A percentile compares a stretch with the other conserved stretches of the same genome.
These are phyloP conservation scores for Vitis amurensis DNA, from an alignment of 164 flowering plant species.

Conservation along the genomic window DNA sequence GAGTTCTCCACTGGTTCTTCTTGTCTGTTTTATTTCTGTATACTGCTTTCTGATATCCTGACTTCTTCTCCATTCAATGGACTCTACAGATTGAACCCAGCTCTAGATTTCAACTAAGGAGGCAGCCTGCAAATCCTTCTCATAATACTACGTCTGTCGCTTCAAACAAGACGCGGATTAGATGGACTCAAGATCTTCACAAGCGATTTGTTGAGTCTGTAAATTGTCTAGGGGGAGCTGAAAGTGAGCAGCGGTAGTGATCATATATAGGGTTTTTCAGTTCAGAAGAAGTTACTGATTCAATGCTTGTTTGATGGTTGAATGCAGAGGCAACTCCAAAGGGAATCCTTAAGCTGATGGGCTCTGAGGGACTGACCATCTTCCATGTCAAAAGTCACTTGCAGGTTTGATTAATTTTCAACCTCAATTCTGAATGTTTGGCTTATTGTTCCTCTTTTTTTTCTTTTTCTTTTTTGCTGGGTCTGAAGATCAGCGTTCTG, in stretches of 20 bases:
- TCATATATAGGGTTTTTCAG: neutral
- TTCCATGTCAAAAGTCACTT: constrained; percentile 73
- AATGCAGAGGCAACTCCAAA: constrained; percentile 69
- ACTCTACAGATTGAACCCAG: too few relatives aligned
- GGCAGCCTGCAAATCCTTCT: neutral
- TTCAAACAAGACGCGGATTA: constrained; percentile 49
- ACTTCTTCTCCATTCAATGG: too few relatives aligned
- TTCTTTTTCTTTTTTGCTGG: too few relatives aligned
- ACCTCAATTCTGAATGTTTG: neutral
- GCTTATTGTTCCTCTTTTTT: neutral
- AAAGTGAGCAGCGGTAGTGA: constrained; percentile 37
- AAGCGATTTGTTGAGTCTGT: constrained; percentile 61
- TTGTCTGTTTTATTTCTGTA: too few relatives aligned
- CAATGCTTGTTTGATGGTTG: constrained; percentile 5
- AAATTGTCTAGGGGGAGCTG: constrained; percentile 62
- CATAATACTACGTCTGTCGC: neutral
- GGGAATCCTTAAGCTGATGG: constrained; percentile 60
- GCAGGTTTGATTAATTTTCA: constrained; percentile 33
- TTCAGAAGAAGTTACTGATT: neutral
- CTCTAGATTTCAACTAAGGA: neutral
- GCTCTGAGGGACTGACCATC: constrained; percentile 58
- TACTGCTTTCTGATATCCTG: too few relatives aligned
- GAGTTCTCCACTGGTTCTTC: too few relatives aligned
- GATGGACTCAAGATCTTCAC: constrained; percentile 75
- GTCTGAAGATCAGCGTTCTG: neutral